Evolutionary conservation across 805 yeast species (phyloP), one percentile per base, ranked within the genome.

Genomic region (Torulaspora franciscae): DNA sequence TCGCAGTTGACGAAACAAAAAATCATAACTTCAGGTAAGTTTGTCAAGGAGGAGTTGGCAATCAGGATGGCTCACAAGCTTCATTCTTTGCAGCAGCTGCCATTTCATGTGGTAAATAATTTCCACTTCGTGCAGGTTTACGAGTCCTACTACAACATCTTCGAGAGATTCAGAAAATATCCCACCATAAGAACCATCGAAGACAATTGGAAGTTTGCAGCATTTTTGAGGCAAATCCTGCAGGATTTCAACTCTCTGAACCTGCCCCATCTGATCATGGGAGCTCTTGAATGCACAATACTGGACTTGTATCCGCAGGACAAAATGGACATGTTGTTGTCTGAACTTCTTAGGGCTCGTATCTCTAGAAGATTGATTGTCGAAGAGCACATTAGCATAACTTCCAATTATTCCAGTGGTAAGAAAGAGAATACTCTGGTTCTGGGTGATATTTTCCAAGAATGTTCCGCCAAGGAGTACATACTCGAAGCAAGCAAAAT

Each of bases 251-350:
- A 91, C 66, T 74, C 88, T 39, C 69, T 83, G 43, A 85, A 88
- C 50, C 71, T 91, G 48, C 93, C 97, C 1, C 91, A 90, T 62
- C 70, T 90, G 48, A 84, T 91, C 73, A 85, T 89, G 89, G 98
- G 98, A 1, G 88, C 95, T 1, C 69, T 89, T 37, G 97, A 91
- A 57, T 82, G 82, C 50, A 77, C 85, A 10, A 79, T 83, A 29
- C 60, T 83, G 38, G 65, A 65, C 19, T 62, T 74, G 5, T 73
- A 84, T 57, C 82, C 88, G 3, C 81, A 78, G 46, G 65, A 70
- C 1, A 70, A 81, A 37, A 66, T 91, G 52, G 96, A 91, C 58
- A 70, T 67, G 13, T 78, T 90, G 57, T 79, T 90, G 74, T 80
- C 89, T 9, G 75, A 83, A 4, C 75, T 89, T 74, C 67, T 91